These are phyloP conservation scores for Potentilla sterilis DNA, from an alignment of 306 rosid genomes.

Conservation along the genomic window DNA sequence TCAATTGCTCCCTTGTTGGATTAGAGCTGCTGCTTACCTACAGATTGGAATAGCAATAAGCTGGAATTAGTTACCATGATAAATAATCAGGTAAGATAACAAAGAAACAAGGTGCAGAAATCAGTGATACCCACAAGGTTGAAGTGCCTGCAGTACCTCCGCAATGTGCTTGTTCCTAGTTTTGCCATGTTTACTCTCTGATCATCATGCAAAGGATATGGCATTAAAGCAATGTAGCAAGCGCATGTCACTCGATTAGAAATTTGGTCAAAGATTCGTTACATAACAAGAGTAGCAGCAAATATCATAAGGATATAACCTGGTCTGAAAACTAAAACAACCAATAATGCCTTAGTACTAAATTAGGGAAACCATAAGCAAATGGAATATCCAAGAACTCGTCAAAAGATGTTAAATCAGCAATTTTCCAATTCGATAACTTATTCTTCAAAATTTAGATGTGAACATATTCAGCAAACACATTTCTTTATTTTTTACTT, in stretches of 20 bases:
- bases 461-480: neutral
- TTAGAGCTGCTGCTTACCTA: conserved; percentile 41
- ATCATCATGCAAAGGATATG: conserved; percentile 6
- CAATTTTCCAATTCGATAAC: neutral
- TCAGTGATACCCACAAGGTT: conserved; percentile 51
- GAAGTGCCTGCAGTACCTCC: conserved; percentile 59
- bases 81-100: neutral
- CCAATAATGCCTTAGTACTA: neutral
- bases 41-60: conserved; percentile 1
- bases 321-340: neutral
- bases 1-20: conserved; percentile 49
- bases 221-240: neutral
- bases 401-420: neutral
- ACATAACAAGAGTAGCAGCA: neutral
- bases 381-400: neutral
- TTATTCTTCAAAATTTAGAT: neutral
- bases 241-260: neutral
- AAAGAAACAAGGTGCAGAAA: neutral
- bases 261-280: neutral
- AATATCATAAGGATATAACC: neutral
- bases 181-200: conserved; percentile 53
- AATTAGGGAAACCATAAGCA: neutral
- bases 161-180: conserved; percentile 51
- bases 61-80: neutral
- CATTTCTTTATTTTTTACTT: neutral